Percentiles rank a stretch among this genome's conserved stretches.
phyloP scores from a whole-genome alignment of 306 rosid genomes.

The Lithocarpus polystachyus region DNA sequence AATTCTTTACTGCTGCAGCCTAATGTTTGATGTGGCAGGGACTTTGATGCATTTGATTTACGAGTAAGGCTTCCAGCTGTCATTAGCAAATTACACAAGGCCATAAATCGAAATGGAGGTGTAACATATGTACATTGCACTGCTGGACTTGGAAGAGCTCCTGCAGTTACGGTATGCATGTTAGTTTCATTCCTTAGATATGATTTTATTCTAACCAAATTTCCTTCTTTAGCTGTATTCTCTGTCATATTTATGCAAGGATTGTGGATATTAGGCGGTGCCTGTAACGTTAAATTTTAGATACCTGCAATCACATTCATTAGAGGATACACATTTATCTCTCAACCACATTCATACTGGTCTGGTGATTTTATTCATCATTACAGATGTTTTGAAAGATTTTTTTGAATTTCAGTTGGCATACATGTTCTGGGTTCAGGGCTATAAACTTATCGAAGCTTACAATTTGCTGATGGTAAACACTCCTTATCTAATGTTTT shows the following conservation, averaged over 20 bases:
- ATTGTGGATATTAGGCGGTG: neutral
- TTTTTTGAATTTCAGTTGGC: constrained; percentile 67
- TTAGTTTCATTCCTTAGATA: constrained; percentile 15
- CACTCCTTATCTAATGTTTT: neutral
- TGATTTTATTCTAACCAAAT: neutral
- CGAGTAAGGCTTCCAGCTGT: constrained; percentile 79
- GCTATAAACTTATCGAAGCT: constrained; percentile 69
- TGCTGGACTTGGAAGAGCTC: constrained; percentile 99
- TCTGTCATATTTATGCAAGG: neutral
- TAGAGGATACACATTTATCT: neutral
- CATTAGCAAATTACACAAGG: constrained; percentile 70
- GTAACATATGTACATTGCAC: constrained; percentile 92
- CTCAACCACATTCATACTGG: neutral
- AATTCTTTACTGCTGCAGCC: constrained; percentile 20
- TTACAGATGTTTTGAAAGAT: constrained; percentile 24
- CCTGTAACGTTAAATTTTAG: constrained; percentile 3
- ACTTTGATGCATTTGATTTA: constrained; percentile 84
- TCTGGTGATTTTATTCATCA: constrained; percentile 7
- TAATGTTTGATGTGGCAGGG: constrained; percentile 57
- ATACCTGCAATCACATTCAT: neutral
- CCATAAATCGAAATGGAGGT: constrained; percentile 76
- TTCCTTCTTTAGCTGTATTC: constrained; percentile 1
- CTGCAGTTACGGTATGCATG: constrained; percentile 70
- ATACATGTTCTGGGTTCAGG: constrained; percentile 91
- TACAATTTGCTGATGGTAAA: constrained; percentile 67